These are phyloP conservation scores for Cydonia oblonga DNA, from an alignment of 331 rosid genomes.

Conservation along the genomic window DNA sequence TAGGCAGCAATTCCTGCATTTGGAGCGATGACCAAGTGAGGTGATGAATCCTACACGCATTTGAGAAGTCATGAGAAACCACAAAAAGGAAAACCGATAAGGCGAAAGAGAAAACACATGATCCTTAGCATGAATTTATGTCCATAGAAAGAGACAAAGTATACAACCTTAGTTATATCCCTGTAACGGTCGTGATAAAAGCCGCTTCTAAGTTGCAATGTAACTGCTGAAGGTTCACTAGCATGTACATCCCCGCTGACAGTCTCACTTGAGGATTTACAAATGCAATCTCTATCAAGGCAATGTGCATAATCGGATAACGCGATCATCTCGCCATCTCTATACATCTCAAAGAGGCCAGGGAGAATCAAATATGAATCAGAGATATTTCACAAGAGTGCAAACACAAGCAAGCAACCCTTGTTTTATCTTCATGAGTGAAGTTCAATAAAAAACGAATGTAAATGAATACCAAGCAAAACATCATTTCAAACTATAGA, in stretches of 20 bases:
- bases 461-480: not conserved
- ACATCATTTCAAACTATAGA: constrained; percentile 2
- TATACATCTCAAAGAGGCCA: constrained; percentile 27
- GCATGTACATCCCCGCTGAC: constrained; percentile 8
- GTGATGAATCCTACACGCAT: constrained; percentile 42
- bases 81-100: not conserved
- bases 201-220: constrained; percentile 59
- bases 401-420: not conserved
- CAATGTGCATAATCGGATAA: constrained; percentile 45
- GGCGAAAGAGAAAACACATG: not conserved
- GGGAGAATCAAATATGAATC: not conserved
- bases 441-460: not conserved
- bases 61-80: not conserved
- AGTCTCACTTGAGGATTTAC: constrained; percentile 44
- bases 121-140: not conserved
- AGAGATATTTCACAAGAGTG: not conserved
- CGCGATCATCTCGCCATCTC: constrained; percentile 64
- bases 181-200: constrained; percentile 65
- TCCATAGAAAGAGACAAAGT: not conserved
- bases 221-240: constrained; percentile 27
- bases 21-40: constrained; percentile 71
- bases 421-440: not conserved
- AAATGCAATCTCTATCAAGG: constrained; percentile 38
- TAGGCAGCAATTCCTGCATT: constrained; percentile 86
- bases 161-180: constrained; percentile 49